Evolutionary conservation across 345 rosid species (phyloP).

Genomic region (Salix exigua): DNA sequence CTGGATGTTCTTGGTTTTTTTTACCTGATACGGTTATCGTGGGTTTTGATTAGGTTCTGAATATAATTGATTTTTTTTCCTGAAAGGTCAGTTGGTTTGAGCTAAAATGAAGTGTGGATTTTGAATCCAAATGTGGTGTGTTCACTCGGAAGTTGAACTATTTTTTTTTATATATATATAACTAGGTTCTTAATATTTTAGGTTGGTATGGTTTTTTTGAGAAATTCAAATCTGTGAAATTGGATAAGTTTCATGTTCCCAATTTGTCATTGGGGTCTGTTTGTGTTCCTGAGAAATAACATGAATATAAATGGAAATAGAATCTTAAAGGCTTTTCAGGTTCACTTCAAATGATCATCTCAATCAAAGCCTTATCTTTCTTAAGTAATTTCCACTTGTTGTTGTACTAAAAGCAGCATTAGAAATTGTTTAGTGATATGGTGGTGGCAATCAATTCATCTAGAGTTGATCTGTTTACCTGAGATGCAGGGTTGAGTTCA

Average conservation of each 20-base stretch:
- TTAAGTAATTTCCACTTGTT: background rate
- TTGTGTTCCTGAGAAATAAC: background rate
- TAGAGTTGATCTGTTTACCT: background rate
- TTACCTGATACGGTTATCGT: background rate
- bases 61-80: constrained; percentile 5
- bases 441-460: constrained; percentile 2
- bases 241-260: background rate
- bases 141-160: background rate
- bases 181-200: background rate
- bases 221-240: background rate
- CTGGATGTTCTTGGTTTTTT: background rate
- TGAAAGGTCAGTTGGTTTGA: background rate
- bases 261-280: background rate
- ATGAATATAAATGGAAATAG: background rate
- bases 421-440: background rate
- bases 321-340: background rate
- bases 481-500: constrained; percentile 42
- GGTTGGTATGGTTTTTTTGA: constrained; percentile 8
- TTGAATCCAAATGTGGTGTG: background rate
- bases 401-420: background rate
- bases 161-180: background rate
- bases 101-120: background rate
- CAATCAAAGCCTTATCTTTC: background rate
- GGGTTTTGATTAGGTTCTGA: background rate
- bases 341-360: background rate